These are phyloP conservation scores for Inga laurina DNA, from an alignment of 306 rosid genomes.

Conservation along the genomic window DNA sequence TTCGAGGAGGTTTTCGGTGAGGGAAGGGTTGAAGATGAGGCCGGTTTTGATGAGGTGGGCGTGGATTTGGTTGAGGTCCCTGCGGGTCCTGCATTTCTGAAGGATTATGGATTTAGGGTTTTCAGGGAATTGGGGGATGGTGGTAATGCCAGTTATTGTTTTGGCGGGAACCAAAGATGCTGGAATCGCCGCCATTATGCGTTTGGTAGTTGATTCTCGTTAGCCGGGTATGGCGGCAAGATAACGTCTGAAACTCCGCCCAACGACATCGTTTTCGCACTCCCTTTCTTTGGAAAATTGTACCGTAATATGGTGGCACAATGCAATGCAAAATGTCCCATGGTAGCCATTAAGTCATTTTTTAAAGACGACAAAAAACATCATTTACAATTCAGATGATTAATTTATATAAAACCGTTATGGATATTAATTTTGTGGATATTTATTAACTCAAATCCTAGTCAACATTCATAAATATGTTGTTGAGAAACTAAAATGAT, in stretches of 20 bases:
- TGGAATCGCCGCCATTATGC: slow-evolving; percentile 28
- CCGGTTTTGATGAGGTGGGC: slow-evolving; percentile 67
- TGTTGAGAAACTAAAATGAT: no score
- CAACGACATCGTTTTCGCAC: neutral
- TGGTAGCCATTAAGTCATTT: neutral
- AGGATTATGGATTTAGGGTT: slow-evolving; percentile 59
- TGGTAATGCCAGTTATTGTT: slow-evolving; percentile 29
- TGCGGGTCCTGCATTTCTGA: slow-evolving; percentile 47
- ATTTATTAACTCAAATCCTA: no score
- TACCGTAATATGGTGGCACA: no score
- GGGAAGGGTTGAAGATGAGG: slow-evolving; percentile 49
- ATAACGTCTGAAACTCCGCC: neutral
- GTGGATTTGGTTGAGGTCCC: slow-evolving; percentile 61
- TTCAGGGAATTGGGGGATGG: slow-evolving; percentile 47
- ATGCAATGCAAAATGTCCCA: neutral
- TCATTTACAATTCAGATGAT: neutral
- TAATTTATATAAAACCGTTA: no score
- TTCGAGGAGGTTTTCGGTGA: slow-evolving; percentile 56
- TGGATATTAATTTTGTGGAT: no score
- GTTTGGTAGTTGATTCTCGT: neutral
- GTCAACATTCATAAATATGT: no score
- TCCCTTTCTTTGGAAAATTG: neutral
- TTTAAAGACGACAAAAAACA: no score
- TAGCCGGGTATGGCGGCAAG: neutral
- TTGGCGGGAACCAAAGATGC: slow-evolving; percentile 34